A percentile compares a stretch with the other conserved stretches of the same genome.
Evolutionary conservation across 192 early-diverging fungal genomes (phyloP).

Genomic region (Podila minutissima): DNA sequence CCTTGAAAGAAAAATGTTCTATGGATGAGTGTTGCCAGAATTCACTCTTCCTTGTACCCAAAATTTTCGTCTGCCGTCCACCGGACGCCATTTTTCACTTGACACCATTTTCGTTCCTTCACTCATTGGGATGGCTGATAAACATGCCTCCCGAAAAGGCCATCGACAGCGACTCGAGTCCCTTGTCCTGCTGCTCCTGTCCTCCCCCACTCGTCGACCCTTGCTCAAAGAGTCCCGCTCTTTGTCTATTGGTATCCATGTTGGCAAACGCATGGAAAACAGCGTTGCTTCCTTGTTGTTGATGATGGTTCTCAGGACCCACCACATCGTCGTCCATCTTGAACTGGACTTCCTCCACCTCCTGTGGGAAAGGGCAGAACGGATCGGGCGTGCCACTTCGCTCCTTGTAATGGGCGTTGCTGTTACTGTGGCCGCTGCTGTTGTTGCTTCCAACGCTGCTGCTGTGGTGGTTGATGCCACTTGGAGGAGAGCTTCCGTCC

Average conservation of each 20-base stretch:
- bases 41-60: too few relatives aligned
- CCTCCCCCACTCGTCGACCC: neutral
- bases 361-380: conserved; percentile 37
- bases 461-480: neutral
- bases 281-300: neutral
- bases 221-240: conserved; percentile 3
- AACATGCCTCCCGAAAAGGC: neutral
- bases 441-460: neutral
- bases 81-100: too few relatives aligned
- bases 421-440: neutral
- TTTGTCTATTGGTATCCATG: neutral
- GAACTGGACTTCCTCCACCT: conserved; percentile 34
- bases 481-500: neutral
- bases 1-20: too few relatives aligned
- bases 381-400: conserved; percentile 24
- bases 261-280: too few relatives aligned
- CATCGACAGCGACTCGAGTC: neutral
- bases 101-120: too few relatives aligned
- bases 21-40: too few relatives aligned
- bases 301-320: neutral
- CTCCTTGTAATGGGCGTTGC: conserved; percentile 12
- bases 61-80: too few relatives aligned
- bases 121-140: neutral
- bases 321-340: conserved; percentile 33
- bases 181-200: neutral